phyloP scores from a whole-genome alignment of 371 early-diverging fungal genomes.

The Phascolomyces articulosus region DNA sequence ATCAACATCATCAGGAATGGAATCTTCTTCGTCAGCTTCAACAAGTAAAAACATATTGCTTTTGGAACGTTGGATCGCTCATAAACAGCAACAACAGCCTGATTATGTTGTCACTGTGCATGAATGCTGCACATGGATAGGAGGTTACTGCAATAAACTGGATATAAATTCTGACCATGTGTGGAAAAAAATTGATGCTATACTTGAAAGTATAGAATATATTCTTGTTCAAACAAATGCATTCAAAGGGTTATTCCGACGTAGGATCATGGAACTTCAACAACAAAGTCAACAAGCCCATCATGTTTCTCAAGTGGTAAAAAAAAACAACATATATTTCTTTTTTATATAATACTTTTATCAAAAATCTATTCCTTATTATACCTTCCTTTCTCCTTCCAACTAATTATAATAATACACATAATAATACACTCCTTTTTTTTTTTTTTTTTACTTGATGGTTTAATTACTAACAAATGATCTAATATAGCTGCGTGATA shows the following conservation, averaged over 20 bases:
- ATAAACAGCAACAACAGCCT: not conserved
- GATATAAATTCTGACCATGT: not conserved
- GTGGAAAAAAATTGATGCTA: not conserved
- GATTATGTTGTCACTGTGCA: not conserved
- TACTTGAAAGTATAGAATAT: slow-evolving; percentile 1
- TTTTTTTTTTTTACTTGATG: not conserved
- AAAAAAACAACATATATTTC: too few relatives aligned
- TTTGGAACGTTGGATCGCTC: not conserved
- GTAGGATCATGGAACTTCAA: not conserved
- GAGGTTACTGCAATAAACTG: not conserved
- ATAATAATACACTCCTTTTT: too few relatives aligned
- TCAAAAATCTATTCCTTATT: too few relatives aligned
- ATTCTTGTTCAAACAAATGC: not conserved
- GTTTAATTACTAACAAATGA: not conserved
- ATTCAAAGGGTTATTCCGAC: not conserved
- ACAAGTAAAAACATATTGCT: not conserved
- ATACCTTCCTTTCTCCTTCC: too few relatives aligned
- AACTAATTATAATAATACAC: too few relatives aligned
- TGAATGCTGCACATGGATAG: slow-evolving; percentile 3
- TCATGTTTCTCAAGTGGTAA: not conserved
- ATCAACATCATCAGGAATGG: not conserved
- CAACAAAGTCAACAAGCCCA: not conserved
- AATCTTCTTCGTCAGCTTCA: not conserved
- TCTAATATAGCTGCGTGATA: not conserved
- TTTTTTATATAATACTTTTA: too few relatives aligned